Evolutionary conservation across 148 eudicot genomes (phyloP).

Genomic region (Hydrangea macrophylla): DNA sequence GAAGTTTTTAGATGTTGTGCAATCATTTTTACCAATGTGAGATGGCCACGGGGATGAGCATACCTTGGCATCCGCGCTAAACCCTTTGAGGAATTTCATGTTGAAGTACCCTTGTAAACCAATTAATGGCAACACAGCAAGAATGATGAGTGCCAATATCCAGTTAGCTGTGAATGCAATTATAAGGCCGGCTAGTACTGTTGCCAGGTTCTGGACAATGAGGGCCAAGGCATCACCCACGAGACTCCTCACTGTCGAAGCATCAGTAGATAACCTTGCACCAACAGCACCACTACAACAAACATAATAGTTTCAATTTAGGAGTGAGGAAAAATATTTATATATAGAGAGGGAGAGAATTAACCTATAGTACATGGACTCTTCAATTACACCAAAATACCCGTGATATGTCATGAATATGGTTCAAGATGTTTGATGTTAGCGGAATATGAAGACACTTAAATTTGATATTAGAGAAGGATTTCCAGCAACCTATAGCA

Average conservation of each 20-base stretch:
- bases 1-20: background rate
- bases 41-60: background rate
- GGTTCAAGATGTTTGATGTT: too few species aligned
- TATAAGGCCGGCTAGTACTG: slow-evolving; percentile 55
- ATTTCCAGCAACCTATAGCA: too few species aligned
- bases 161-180: slow-evolving; percentile 79
- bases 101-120: slow-evolving; percentile 60
- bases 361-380: too few species aligned
- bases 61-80: slow-evolving; percentile 82
- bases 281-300: slow-evolving; percentile 76
- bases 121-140: slow-evolving; percentile 56
- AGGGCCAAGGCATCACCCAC: slow-evolving; percentile 83
- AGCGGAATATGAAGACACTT: too few species aligned
- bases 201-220: slow-evolving; percentile 60
- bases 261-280: slow-evolving; percentile 84
- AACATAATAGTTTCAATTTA: slow-evolving; percentile 1
- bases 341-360: too few species aligned
- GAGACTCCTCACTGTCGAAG: slow-evolving; percentile 62
- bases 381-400: too few species aligned
- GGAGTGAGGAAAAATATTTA: too few species aligned
- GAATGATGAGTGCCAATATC: slow-evolving; percentile 63
- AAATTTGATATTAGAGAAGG: too few species aligned
- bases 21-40: background rate
- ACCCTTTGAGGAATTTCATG: slow-evolving; percentile 56
- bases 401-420: too few species aligned